These are phyloP conservation scores for Zygoascus ofunaensis DNA, from an alignment of 805 yeast species.

Conservation along the genomic window DNA sequence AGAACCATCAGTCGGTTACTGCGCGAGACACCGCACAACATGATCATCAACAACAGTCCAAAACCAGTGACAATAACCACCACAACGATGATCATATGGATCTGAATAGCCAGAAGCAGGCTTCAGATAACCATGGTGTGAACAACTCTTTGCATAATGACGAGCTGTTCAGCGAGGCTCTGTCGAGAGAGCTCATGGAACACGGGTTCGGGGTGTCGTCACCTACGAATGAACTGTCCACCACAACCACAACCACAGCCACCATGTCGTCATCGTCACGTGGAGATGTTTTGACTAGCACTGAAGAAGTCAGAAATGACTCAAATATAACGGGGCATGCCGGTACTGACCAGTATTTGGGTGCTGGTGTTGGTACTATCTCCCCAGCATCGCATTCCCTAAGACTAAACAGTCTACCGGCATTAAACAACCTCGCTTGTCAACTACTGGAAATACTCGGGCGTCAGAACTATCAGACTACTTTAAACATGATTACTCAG, in stretches of 20 bases:
- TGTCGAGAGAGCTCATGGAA: not conserved
- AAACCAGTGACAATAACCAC: not conserved
- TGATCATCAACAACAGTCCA: not conserved
- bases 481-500: slow-evolving; percentile 57
- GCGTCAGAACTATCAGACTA: slow-evolving; percentile 65
- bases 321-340: not conserved
- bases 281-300: not conserved
- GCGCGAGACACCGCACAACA: not conserved
- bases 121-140: too few species aligned
- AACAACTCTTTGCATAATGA: slow-evolving; percentile 22
- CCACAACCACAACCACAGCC: not conserved
- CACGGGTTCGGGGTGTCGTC: not conserved
- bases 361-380: not conserved
- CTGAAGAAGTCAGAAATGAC: not conserved
- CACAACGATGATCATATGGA: slow-evolving; percentile 7
- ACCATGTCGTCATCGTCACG: not conserved
- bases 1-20: not conserved
- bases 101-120: slow-evolving; percentile 23
- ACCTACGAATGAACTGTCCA: not conserved
- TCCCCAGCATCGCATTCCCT: not conserved
- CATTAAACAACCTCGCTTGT: slow-evolving; percentile 71
- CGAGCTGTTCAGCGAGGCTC: slow-evolving; percentile 13
- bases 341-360: too few species aligned
- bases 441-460: slow-evolving; percentile 70
- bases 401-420: slow-evolving; percentile 37